Percentiles rank a stretch among this genome's conserved stretches.
These are phyloP conservation scores for Phlegmacium glaucopus DNA, from an alignment of 768 basidiomycete genomes.

Conservation along the genomic window DNA sequence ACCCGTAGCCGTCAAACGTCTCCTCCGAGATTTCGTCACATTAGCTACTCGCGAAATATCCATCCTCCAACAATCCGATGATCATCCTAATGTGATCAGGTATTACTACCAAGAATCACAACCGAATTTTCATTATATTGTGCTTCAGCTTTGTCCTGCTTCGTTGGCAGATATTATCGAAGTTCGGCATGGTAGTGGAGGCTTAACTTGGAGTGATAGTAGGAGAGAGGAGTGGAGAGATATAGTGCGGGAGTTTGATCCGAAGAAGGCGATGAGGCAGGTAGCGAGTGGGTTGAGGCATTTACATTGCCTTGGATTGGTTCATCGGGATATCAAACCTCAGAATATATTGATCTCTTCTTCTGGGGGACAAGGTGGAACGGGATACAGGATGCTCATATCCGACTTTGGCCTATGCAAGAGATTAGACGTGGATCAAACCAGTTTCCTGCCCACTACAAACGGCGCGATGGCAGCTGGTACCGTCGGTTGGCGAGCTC, in stretches of 20 bases:
- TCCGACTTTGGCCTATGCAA: conserved; percentile 98
- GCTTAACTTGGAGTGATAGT: too few relatives aligned
- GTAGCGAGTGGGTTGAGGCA: conserved; percentile 87
- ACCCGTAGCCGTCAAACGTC: conserved; percentile 96
- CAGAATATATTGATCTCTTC: conserved; percentile 92
- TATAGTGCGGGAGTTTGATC: conserved; percentile 73
- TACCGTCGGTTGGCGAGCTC: conserved; percentile 96
- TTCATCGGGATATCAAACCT: conserved; percentile 99
- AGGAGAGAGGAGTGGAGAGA: conserved; percentile 67
- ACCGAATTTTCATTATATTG: conserved; percentile 94
- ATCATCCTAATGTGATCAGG: conserved; percentile 97
- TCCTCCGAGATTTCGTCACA: conserved; percentile 93
- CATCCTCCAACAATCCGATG: conserved; percentile 94
- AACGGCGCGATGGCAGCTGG: conserved; percentile 89
- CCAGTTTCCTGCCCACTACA: conserved; percentile 90
- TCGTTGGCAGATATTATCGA: conserved; percentile 88
- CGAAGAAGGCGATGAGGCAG: conserved; percentile 84
- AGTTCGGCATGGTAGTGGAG: conserved; percentile 36
- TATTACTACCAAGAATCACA: conserved; percentile 97
- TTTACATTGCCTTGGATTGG: conserved; percentile 89
- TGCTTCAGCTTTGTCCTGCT: conserved; percentile 90
- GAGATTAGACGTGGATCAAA: conserved; percentile 93
- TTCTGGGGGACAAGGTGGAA: conserved; percentile 30
- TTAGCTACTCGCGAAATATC: conserved; percentile 92
- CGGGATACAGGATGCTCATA: conserved; percentile 78